A percentile compares a stretch with the other conserved stretches of the same genome.
Conservation (phyloP, 106 monocot species). For the Dactylorhiza incarnata region DNA sequence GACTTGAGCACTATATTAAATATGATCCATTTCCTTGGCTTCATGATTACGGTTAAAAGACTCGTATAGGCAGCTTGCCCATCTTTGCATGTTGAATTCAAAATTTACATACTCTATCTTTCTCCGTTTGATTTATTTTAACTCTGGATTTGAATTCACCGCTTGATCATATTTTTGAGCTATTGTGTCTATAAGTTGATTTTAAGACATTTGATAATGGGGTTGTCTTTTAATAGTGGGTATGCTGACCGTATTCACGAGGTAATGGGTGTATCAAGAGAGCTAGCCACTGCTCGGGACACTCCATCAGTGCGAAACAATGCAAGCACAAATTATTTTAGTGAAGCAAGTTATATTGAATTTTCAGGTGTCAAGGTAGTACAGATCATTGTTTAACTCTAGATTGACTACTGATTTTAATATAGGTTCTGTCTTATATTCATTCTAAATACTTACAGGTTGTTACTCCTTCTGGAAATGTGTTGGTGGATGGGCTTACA, state of each 20-base stretch:
- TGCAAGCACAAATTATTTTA: slow-evolving; percentile 54
- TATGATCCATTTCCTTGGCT: neutral
- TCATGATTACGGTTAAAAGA: neutral
- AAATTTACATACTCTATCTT: neutral
- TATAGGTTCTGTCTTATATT: slow-evolving; percentile 12
- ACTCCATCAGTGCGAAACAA: slow-evolving; percentile 34
- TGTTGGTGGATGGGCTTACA: slow-evolving; percentile 78
- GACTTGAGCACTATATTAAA: neutral
- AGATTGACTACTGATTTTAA: neutral
- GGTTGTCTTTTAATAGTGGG: slow-evolving; percentile 61
- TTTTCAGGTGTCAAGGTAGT: slow-evolving; percentile 87
- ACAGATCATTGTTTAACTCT: neutral
- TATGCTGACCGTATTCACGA: slow-evolving; percentile 97
- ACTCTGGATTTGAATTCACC: neutral
- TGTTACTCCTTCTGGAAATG: slow-evolving; percentile 89
- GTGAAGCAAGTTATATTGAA: slow-evolving; percentile 90
- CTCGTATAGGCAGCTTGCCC: neutral
- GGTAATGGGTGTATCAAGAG: slow-evolving; percentile 66
- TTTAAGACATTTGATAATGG: neutral
- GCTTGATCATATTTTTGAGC: neutral
- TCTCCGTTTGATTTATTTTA: neutral
- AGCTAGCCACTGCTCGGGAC: slow-evolving; percentile 53
- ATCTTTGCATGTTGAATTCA: neutral
- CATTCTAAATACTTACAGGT: slow-evolving; percentile 46
- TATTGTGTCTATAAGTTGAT: neutral